phyloP scores from a whole-genome alignment of 306 rosid species.

The Dalbergia oliveri region DNA sequence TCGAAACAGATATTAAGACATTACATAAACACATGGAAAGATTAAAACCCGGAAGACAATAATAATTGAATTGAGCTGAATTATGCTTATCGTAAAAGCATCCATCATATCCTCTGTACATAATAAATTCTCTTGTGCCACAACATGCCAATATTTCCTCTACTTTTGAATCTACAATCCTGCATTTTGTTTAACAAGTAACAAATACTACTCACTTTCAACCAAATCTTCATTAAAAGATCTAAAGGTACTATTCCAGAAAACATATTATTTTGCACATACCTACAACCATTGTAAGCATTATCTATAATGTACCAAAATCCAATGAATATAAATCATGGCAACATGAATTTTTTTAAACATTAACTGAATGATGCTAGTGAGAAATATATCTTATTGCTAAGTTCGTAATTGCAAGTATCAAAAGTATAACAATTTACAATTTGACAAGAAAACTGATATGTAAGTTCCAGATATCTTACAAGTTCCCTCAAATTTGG shows the following conservation, averaged over 20 bases:
- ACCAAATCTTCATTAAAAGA: conserved; percentile 63
- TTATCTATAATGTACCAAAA: too few species aligned
- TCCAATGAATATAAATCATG: conserved; percentile 7
- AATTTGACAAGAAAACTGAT: conserved; percentile 9
- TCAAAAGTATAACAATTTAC: conserved; percentile 22
- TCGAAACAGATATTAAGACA: neutral
- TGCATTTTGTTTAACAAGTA: conserved; percentile 22
- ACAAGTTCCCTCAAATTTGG: conserved; percentile 93
- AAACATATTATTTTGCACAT: conserved; percentile 84
- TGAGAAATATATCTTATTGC: neutral
- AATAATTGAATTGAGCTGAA: conserved; percentile 6
- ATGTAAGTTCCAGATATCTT: conserved; percentile 58
- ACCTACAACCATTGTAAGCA: conserved; percentile 72
- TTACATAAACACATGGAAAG: neutral
- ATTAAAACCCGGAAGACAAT: conserved; percentile 9
- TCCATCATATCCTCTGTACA: conserved; percentile 11
- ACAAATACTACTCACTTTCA: conserved; percentile 47
- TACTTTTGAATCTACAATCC: conserved; percentile 29
- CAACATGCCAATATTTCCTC: conserved; percentile 22
- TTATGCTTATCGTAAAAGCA: neutral
- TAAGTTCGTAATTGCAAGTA: conserved; percentile 2
- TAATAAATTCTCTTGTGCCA: conserved; percentile 17
- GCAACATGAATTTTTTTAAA: conserved; percentile 23
- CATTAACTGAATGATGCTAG: neutral
- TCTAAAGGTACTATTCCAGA: conserved; percentile 77